Evolutionary conservation across 1,284 basidiomycete species (phyloP).

Genomic region (Leccinum pachyderme): DNA sequence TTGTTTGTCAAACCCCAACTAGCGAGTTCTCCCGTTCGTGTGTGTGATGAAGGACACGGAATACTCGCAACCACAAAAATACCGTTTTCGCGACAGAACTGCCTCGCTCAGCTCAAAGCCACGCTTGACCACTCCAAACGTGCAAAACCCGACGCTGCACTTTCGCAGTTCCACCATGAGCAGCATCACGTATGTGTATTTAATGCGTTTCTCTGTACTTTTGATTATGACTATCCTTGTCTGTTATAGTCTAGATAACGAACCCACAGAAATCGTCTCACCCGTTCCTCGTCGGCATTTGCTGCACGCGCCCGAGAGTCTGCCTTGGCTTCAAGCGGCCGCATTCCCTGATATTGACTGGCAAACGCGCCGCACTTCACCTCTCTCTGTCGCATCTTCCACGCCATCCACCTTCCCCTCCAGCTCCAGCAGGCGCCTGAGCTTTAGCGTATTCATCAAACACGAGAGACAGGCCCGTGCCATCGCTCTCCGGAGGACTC

Average conservation of each 20-base stretch:
- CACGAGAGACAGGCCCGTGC: conserved; percentile 31
- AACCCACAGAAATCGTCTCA: conserved; percentile 47
- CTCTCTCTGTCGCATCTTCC: conserved; percentile 45
- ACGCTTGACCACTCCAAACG: not conserved
- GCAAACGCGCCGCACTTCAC: conserved; percentile 35
- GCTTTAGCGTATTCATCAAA: conserved; percentile 38
- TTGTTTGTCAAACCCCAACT: not conserved
- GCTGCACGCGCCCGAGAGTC: conserved; percentile 48
- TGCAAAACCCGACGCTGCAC: conserved; percentile 13
- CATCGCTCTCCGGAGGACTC: conserved; percentile 7
- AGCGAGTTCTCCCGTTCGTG: not conserved
- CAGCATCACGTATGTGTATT: conserved; percentile 15
- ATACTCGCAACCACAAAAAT: not conserved
- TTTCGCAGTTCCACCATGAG: conserved; percentile 17
- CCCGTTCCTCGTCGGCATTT: conserved; percentile 57
- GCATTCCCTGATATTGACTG: conserved; percentile 30
- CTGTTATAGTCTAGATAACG: conserved; percentile 16
- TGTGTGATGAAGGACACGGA: conserved; percentile 20
- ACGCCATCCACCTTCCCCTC: conserved; percentile 32
- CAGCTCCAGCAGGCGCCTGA: conserved; percentile 21
- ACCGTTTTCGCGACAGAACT: conserved; percentile 10
- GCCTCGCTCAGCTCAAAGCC: conserved; percentile 18
- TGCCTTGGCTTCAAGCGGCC: conserved; percentile 46
- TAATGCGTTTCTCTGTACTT: not conserved
- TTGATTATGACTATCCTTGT: not conserved